phyloP scores from a whole-genome alignment of 2,329 filamentous ascomycete genomes.

The Trichoderma semiorbis region DNA sequence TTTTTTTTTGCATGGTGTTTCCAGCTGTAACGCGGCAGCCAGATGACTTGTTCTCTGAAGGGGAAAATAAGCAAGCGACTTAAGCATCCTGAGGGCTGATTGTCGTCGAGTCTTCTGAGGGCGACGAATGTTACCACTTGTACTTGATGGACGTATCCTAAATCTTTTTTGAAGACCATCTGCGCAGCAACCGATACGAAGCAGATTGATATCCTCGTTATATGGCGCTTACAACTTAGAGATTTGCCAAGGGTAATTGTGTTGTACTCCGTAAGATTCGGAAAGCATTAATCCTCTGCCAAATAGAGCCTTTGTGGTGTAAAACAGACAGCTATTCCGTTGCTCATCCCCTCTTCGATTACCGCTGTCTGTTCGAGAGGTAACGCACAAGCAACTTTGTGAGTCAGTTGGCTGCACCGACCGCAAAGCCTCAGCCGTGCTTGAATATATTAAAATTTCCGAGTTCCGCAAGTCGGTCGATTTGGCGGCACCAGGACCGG shows the following conservation, averaged over 20 bases:
- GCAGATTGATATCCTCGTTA: neutral
- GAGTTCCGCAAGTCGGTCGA: neutral
- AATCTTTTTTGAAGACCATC: neutral
- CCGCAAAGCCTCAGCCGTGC: conserved; percentile 4
- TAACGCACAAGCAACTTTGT: conserved; percentile 4
- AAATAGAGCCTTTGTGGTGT: neutral
- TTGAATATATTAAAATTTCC: conserved; percentile 13
- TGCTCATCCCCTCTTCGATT: neutral
- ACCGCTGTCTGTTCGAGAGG: neutral
- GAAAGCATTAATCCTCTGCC: neutral
- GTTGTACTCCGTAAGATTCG: neutral
- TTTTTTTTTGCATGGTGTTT: neutral
- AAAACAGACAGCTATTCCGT: neutral
- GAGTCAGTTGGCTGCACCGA: conserved; percentile 2
- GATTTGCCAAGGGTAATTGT: neutral
- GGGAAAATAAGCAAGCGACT: neutral
- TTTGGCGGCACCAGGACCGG: neutral
- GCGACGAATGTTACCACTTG: neutral
- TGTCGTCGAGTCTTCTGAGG: neutral
- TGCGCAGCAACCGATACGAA: neutral
- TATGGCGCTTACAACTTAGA: neutral
- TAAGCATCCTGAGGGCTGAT: neutral
- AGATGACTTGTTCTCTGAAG: neutral
- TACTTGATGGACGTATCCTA: neutral
- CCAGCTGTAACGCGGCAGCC: neutral